Evolutionary conservation across 139 green algal species (phyloP).

Genomic region (Chlorella sp.): DNA sequence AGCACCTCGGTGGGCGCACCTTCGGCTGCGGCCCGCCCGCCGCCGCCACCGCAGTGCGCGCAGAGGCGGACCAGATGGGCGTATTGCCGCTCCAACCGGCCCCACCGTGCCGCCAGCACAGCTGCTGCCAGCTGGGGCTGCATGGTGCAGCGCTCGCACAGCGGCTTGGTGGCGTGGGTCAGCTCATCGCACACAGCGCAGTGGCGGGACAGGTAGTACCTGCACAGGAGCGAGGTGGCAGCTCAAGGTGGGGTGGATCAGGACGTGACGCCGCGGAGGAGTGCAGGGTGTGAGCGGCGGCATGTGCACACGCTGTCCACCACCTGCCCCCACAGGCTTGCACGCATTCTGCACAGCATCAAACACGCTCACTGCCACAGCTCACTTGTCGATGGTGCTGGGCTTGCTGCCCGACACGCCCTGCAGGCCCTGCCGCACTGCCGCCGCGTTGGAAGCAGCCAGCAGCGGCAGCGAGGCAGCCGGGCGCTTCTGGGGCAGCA

Average conservation of each 20-base stretch:
- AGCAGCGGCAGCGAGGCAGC: slow-evolving; percentile 33
- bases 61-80: slow-evolving; percentile 75
- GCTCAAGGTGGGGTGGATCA: neutral
- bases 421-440: neutral
- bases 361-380: neutral
- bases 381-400: slow-evolving; percentile 19
- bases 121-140: slow-evolving; percentile 58
- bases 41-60: slow-evolving; percentile 79
- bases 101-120: slow-evolving; percentile 59
- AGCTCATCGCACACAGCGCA: slow-evolving; percentile 91
- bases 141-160: slow-evolving; percentile 71
- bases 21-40: slow-evolving; percentile 29
- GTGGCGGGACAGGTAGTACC: slow-evolving; percentile 92
- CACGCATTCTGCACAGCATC: neutral
- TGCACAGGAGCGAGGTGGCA: neutral
- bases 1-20: neutral
- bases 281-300: too few species aligned
- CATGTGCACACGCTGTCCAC: too few species aligned
- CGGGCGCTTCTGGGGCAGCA: slow-evolving; percentile 87
- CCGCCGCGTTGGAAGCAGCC: slow-evolving; percentile 8
- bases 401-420: slow-evolving; percentile 9
- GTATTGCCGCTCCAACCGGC: slow-evolving; percentile 68
- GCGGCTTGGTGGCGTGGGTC: slow-evolving; percentile 66
- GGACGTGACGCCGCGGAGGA: too few species aligned
- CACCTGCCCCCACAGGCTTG: neutral